Base-by-base conservation (phyloP, 2,329 filamentous ascomycete genomes). In the Diatrype stigma region DNA sequence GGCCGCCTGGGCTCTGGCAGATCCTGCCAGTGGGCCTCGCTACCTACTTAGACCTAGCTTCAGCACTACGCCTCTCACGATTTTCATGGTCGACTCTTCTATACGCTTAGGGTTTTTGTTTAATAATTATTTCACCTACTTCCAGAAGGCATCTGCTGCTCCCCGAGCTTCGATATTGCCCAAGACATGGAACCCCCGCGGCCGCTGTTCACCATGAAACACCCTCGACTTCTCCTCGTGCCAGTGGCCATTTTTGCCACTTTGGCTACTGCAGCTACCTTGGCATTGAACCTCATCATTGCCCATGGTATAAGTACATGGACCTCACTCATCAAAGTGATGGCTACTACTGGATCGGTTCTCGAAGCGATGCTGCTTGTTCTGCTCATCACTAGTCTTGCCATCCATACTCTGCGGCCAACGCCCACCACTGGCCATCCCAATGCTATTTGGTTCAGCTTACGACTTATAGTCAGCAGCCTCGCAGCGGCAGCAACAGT, bases 401-500 rank as follows among this genome's bases (percentile, higher is more conserved):
- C 55, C 17, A 62, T 60, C 16, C 66, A 70, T 50, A 40, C 70
- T 34, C 56, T 59, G 16, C 54, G 55, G 32, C 60, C 55, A 47
- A 53, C 53, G 45, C 50, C 56, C 42, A 54, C 50, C 4, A 54
- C 53, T 17, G 62, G 54, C 35, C 64, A 57, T 12, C 51, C 63
- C 42, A 66, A 60, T 44, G 63, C 62, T 21, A 42, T 71, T 19
- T 69, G 68, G 66, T 72, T 76, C 45, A 59, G 58, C 17, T 49
- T 51, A 16, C 56, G 56, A 40, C 46, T 67, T 47, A 63, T 67
- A 11, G 56, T 70, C 6, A 78, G 74, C 38, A 57, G 79, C 10
- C 50, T 76, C 23, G 75, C 78, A 8, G 70, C 76, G 19, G 70
- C 69, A 3, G 62, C 75, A 4, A 79, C 77, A 17, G 67, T 76